phyloP scores from a whole-genome alignment of 2,329 filamentous ascomycete species.

The Coleophoma crateriformis region DNA sequence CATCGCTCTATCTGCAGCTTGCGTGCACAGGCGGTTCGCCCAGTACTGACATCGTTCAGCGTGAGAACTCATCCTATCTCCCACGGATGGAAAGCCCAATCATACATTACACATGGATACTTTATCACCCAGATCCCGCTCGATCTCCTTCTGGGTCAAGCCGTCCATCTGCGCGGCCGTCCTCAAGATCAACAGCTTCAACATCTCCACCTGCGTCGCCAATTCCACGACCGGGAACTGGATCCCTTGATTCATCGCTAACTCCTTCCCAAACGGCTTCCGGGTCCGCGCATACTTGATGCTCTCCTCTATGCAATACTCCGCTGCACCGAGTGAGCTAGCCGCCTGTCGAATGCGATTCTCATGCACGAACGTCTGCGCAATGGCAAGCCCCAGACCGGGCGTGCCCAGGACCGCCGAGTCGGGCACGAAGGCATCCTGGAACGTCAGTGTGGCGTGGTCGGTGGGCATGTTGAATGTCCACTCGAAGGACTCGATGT shows the following conservation, averaged over 20 bases:
- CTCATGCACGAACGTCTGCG: constrained; percentile 61
- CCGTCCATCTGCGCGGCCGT: constrained; percentile 58
- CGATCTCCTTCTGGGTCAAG: constrained; percentile 40
- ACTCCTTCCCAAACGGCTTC: constrained; percentile 48
- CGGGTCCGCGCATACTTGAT: constrained; percentile 50
- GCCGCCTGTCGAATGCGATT: constrained; percentile 62
- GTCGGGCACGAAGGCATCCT: constrained; percentile 49
- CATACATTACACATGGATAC: constrained; percentile 55
- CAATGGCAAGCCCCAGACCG: constrained; percentile 51
- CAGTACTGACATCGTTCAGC: constrained; percentile 37
- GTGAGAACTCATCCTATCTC: neutral
- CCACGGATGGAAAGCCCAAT: too few species aligned
- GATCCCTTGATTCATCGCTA: constrained; percentile 56
- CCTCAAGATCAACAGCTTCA: constrained; percentile 53
- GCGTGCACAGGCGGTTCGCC: constrained; percentile 53
- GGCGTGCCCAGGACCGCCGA: constrained; percentile 45
- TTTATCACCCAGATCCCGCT: constrained; percentile 53
- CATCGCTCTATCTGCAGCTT: constrained; percentile 57
- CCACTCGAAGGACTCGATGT: constrained; percentile 55
- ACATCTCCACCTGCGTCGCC: constrained; percentile 55
- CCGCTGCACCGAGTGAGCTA: constrained; percentile 51
- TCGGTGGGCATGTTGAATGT: constrained; percentile 64
- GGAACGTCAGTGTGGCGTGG: constrained; percentile 53
- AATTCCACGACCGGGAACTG: constrained; percentile 61
- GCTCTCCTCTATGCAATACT: constrained; percentile 52